Evolutionary conservation across 257 asterid genomes (phyloP).

Genomic region (Plectranthus barbatus): DNA sequence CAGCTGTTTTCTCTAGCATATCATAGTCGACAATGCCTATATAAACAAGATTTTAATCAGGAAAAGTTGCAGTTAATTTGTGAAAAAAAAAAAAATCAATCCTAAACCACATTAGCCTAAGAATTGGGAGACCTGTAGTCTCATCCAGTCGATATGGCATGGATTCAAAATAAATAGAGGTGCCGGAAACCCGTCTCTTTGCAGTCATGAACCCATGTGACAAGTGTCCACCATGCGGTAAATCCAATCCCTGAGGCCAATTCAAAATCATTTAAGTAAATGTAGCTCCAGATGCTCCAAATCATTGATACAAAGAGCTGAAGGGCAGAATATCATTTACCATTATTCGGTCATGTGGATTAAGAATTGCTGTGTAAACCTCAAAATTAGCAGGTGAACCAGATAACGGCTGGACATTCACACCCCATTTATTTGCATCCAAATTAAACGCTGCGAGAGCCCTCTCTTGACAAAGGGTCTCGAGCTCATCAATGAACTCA

Average conservation of each 20-base stretch:
- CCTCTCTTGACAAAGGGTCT: slow-evolving; percentile 84
- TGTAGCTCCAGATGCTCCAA: background rate
- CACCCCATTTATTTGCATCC: slow-evolving; percentile 78
- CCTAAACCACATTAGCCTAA: background rate
- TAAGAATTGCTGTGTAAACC: slow-evolving; percentile 85
- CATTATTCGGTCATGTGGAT: slow-evolving; percentile 89
- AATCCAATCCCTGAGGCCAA: slow-evolving; percentile 71
- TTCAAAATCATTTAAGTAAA: background rate
- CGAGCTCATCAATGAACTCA: slow-evolving; percentile 80
- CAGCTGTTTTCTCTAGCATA: slow-evolving; percentile 85
- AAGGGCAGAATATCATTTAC: slow-evolving; percentile 24
- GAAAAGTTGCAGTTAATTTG: background rate
- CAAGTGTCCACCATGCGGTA: slow-evolving; percentile 94
- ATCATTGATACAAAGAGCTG: background rate
- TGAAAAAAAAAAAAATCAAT: background rate
- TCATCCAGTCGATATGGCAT: slow-evolving; percentile 96
- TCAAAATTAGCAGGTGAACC: slow-evolving; percentile 98
- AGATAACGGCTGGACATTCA: slow-evolving; percentile 86
- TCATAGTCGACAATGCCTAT: slow-evolving; percentile 87
- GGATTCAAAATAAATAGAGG: slow-evolving; percentile 89
- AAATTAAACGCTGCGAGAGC: slow-evolving; percentile 83
- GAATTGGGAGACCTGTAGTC: slow-evolving; percentile 54
- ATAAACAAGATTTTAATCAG: background rate
- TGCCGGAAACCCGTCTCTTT: slow-evolving; percentile 86
- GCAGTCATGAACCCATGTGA: slow-evolving; percentile 98